Evolutionary conservation across 306 rosid species (phyloP), one percentile per base, ranked within the genome.

Genomic region (Alnus glutinosa): DNA sequence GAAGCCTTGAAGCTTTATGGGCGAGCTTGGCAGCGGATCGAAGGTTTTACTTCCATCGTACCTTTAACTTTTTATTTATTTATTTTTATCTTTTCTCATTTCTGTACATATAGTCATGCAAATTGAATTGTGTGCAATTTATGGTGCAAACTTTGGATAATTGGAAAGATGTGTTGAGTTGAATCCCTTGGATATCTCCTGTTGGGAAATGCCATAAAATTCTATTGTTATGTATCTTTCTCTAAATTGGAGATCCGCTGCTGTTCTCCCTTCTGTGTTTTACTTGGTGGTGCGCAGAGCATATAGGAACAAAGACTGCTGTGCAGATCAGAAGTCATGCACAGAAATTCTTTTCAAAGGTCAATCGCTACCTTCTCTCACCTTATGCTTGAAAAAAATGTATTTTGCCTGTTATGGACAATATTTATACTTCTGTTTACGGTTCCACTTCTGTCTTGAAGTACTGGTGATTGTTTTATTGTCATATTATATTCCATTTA

Each of bases 301-400:
- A 95, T 83, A 91, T 95, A 77, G 99, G 99, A 85, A 95, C 99
- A 62, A 95, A 95, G 89, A 95, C 99, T 83, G 99, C 98, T 73
- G 99, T 95, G 85, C 99, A 95, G 88, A 95, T 95, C 86, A 81
- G 99, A 86, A 95, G 99, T 86, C 99, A 95, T 88, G 99, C 99
- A n/a, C 99, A 95, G 84, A 95, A 95, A 80, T 95, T 95, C 86
- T 95, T 95, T 90, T 86, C 99, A 84, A 95, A 95, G 99, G 99
- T 95, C 78, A 80, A 83, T 85, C 64, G 77, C 79, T 86, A 85
- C 87, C 90, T 83, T 88, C 85, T 88, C 85, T 86, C 86, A 69
- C 64, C 80, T 81, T 77, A 61, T 77, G 28, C 73, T 76, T 77
- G 71, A 71, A 54, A 54, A 68, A 51, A 48, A 52, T 74, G 51